Evolutionary conservation across 345 rosid species (phyloP), one percentile per base, ranked within the genome.

Genomic region (Toxicodendron radicans): DNA sequence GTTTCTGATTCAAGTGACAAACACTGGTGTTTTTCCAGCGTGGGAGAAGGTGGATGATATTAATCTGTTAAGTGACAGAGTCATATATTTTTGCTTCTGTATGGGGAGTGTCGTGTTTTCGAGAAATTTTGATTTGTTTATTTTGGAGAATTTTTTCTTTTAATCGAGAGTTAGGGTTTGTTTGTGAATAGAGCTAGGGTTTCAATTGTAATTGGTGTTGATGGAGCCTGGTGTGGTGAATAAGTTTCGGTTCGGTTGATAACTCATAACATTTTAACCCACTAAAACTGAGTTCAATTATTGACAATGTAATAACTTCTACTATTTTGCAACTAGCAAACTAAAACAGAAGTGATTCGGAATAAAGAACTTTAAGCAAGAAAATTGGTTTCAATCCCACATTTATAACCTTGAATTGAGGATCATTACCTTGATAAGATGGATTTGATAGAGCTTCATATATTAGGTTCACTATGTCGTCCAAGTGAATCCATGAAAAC

Each of bases 401-500:
- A 71, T 38, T 41, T 30, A 46, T 45, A 7, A 20, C 12, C 27
- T 78, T 20, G 38, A 64, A 18, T 5, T 33, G 43, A 4, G 17
- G 49, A 13, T 62, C 16, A 13, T 66, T 79, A 92, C 99, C 97
- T 84, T 84, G 72, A 59, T 95, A 92, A 49, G 97, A 91, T 60
- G 97, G 97, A 76, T 91, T 92, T 56, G 78, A 62, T 73, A 95
- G 82, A 75, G 99, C 90, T 80, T 89, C 97, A 59, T 80, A 95
- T 67, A 94, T 94, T 67, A 94, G 76, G 80, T 81, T 92, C 68
- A 94, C 97, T 52, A 94, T 63, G 84, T 91, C 99, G 53, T 94
- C 99, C 88, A 92, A 81, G 78, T 94, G 97, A 81, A 94, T 89
- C 99, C 99, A 94, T 67, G 99, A 94, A 84, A 94, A 89, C 99